Percentiles rank a stretch among this genome's conserved stretches.
These are phyloP conservation scores for Cladophialophora immunda DNA, from an alignment of 2,329 filamentous ascomycete genomes.

Conservation along the genomic window DNA sequence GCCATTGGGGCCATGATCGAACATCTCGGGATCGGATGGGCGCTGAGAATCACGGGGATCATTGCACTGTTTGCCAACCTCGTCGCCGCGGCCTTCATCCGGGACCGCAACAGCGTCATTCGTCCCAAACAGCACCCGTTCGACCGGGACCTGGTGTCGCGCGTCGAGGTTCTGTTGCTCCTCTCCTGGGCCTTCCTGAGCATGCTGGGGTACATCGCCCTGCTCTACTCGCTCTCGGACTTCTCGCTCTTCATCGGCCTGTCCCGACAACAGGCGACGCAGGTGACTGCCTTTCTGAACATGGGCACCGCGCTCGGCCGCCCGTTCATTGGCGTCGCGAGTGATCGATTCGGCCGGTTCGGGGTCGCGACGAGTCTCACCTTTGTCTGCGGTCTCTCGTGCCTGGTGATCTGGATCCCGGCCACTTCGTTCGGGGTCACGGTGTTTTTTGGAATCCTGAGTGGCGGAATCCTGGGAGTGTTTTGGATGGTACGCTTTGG, in stretches of 20 bases:
- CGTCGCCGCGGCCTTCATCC: slow-evolving; percentile 40
- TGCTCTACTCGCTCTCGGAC: slow-evolving; percentile 59
- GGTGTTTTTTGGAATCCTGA: slow-evolving; percentile 54
- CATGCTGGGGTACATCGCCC: slow-evolving; percentile 58
- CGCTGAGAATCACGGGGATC: slow-evolving; percentile 43
- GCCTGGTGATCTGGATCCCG: slow-evolving; percentile 57
- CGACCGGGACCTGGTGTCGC: slow-evolving; percentile 35
- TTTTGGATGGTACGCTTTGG: slow-evolving; percentile 54
- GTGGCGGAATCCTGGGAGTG: slow-evolving; percentile 56
- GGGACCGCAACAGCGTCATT: slow-evolving; percentile 41
- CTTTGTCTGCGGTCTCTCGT: slow-evolving; percentile 48
- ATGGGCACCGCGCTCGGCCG: slow-evolving; percentile 58
- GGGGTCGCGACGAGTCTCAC: slow-evolving; percentile 52
- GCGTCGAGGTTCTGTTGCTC: slow-evolving; percentile 37
- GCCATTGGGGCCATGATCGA: slow-evolving; percentile 41
- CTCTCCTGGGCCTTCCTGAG: slow-evolving; percentile 54
- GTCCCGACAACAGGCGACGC: slow-evolving; percentile 47
- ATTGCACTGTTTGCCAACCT: slow-evolving; percentile 37
- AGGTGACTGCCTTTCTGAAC: slow-evolving; percentile 56
- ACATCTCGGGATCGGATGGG: slow-evolving; percentile 39
- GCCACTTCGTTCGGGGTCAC: slow-evolving; percentile 52
- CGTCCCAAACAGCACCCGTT: slow-evolving; percentile 38
- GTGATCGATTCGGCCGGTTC: slow-evolving; percentile 55
- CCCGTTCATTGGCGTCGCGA: slow-evolving; percentile 55
- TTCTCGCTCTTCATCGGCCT: slow-evolving; percentile 56